Conservation (phyloP, 176 grass and related monocot genomes). For the Ampelocalamus luodianensis region DNA sequence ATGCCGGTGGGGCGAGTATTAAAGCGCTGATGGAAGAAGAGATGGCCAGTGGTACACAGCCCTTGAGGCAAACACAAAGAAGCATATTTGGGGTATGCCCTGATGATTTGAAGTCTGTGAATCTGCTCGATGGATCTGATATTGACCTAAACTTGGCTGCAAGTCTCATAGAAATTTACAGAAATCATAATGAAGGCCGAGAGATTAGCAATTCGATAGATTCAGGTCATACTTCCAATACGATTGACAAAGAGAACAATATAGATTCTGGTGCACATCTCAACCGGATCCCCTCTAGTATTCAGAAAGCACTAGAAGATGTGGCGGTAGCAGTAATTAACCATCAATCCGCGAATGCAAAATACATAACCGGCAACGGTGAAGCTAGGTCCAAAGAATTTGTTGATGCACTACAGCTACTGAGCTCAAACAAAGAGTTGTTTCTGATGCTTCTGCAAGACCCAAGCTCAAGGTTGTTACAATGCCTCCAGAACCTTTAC, state of each 20-base stretch:
- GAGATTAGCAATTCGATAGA: slow-evolving; percentile 36
- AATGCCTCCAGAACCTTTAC: slow-evolving; percentile 63
- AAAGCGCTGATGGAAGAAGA: slow-evolving; percentile 92
- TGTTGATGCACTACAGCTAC: slow-evolving; percentile 56
- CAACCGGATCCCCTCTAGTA: slow-evolving; percentile 46
- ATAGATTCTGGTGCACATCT: slow-evolving; percentile 29
- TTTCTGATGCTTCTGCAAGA: slow-evolving; percentile 78
- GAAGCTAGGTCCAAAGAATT: slow-evolving; percentile 62
- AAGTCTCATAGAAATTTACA: slow-evolving; percentile 66
- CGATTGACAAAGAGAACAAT: slow-evolving; percentile 34
- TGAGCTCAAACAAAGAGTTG: slow-evolving; percentile 67
- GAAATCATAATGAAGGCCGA: slow-evolving; percentile 46
- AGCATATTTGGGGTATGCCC: slow-evolving; percentile 40
- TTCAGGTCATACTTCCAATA: slow-evolving; percentile 32
- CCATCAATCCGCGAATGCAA: slow-evolving; percentile 53
- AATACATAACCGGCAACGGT: slow-evolving; percentile 26
- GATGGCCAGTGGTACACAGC: slow-evolving; percentile 63
- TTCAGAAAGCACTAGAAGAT: slow-evolving; percentile 74
- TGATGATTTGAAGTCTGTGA: slow-evolving; percentile 49
- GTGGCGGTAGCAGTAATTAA: slow-evolving; percentile 65
- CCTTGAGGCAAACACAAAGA: slow-evolving; percentile 50
- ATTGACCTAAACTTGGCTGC: slow-evolving; percentile 66
- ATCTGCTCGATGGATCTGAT: slow-evolving; percentile 53
- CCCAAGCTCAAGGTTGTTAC: slow-evolving; percentile 64
- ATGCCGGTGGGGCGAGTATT: slow-evolving; percentile 67